Percentiles rank a stretch among this genome's conserved stretches.
Evolutionary conservation across 108 stramenopile species (phyloP).

Genomic region (Skeletonema costatum): DNA sequence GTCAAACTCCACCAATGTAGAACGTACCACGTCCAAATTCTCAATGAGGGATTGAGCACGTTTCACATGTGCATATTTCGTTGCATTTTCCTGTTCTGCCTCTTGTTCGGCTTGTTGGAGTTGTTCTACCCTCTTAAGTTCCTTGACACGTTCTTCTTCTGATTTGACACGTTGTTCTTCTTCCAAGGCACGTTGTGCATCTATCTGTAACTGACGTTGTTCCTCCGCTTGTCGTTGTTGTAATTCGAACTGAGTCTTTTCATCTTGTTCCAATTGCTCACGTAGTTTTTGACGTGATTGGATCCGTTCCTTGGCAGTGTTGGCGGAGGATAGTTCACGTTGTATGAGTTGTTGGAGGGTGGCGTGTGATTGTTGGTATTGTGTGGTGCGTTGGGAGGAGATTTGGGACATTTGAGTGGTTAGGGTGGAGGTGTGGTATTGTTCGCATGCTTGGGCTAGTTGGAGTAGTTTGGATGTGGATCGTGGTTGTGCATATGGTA

Average conservation of each 20-base stretch:
- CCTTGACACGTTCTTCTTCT: slow-evolving; percentile 10
- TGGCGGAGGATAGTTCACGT: slow-evolving; percentile 18
- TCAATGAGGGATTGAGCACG: slow-evolving; percentile 58
- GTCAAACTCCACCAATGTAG: slow-evolving; percentile 62
- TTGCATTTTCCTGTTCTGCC: slow-evolving; percentile 17
- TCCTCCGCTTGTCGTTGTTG: slow-evolving; percentile 4
- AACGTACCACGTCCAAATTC: slow-evolving; percentile 55
- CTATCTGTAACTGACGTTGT: slow-evolving; percentile 3
- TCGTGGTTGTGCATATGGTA: slow-evolving; percentile 18
- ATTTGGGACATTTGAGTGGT: slow-evolving; percentile 37
- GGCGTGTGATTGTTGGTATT: slow-evolving; percentile 12
- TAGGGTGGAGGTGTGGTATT: slow-evolving; percentile 11
- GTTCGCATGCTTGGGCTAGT: slow-evolving; percentile 31
- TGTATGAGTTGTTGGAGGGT: slow-evolving; percentile 22
- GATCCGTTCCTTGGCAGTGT: slow-evolving; percentile 17
- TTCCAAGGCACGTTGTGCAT: slow-evolving; percentile 8
- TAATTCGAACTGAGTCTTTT: slow-evolving; percentile 1
- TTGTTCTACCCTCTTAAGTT: background rate
- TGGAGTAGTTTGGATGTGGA: slow-evolving; percentile 35
- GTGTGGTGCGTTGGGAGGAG: slow-evolving; percentile 9
- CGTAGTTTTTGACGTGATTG: background rate
- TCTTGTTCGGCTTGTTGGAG: slow-evolving; percentile 7
- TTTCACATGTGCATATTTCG: slow-evolving; percentile 8
- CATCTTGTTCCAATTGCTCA: slow-evolving; percentile 9
- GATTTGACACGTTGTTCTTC: slow-evolving; percentile 17